Conservation (phyloP, 805 yeast genomes). For the Millerozyma miso region DNA sequence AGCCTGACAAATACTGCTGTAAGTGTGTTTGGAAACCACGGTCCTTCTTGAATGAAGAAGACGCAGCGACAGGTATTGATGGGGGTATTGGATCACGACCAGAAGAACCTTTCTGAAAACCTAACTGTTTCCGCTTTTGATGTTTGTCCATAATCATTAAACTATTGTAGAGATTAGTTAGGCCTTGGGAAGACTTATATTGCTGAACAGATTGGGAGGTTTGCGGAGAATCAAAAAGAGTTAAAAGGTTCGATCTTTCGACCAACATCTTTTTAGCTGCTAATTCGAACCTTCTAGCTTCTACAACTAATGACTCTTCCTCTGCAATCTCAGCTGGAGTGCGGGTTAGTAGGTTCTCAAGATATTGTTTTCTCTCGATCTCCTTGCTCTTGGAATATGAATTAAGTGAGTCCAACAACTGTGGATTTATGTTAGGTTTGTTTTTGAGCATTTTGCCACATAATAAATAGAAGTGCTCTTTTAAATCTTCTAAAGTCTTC, state of each 20-base stretch:
- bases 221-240: conserved; percentile 84
- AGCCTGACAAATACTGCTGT: conserved; percentile 38
- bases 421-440: conserved; percentile 37
- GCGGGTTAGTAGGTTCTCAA: conserved; percentile 70
- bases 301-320: conserved; percentile 90
- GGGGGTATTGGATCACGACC: conserved; percentile 52
- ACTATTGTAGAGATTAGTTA: conserved; percentile 78
- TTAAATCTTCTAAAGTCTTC: conserved; percentile 72
- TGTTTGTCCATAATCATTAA: conserved; percentile 66
- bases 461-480: conserved; percentile 73
- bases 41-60: conserved; percentile 43
- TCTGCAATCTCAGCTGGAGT: conserved; percentile 97
- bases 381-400: conserved; percentile 70
- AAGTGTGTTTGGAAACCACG: conserved; percentile 42
- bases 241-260: conserved; percentile 76
- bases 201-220: conserved; percentile 68
- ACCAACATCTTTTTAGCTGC: conserved; percentile 84
- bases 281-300: conserved; percentile 86
- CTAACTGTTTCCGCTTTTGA: conserved; percentile 50
- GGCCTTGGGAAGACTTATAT: conserved; percentile 80
- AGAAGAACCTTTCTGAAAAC: conserved; percentile 22
- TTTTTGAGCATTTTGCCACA: conserved; percentile 49
- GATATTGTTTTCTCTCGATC: conserved; percentile 71
- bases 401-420: conserved; percentile 55
- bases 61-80: conserved; percentile 52